These are phyloP conservation scores for Nephelium lappaceum DNA, from an alignment of 345 rosid species.

Conservation along the genomic window DNA sequence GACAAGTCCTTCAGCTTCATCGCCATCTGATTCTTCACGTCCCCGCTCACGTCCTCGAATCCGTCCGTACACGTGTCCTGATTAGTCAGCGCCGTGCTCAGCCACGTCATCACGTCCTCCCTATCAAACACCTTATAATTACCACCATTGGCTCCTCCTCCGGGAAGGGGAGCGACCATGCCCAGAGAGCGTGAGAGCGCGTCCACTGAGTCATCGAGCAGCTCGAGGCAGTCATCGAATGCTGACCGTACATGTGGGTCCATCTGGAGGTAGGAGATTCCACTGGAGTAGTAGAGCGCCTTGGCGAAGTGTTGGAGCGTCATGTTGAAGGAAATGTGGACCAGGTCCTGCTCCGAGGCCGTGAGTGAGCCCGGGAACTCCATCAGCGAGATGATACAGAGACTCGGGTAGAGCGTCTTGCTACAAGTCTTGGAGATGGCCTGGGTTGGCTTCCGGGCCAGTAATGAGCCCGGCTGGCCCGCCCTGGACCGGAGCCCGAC, in stretches of 20 bases:
- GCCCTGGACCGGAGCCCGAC: slow-evolving; percentile 39
- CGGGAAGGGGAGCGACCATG: slow-evolving; percentile 39
- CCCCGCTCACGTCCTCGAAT: slow-evolving; percentile 53
- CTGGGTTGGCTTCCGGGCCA: slow-evolving; percentile 61
- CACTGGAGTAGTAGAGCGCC: slow-evolving; percentile 67
- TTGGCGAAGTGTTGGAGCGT: slow-evolving; percentile 79
- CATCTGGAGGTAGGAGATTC: slow-evolving; percentile 61
- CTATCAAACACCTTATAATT: background rate
- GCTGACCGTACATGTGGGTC: slow-evolving; percentile 68
- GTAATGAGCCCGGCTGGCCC: slow-evolving; percentile 2
- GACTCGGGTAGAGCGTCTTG: slow-evolving; percentile 59
- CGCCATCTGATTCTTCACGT: slow-evolving; percentile 66
- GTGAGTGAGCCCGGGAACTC: slow-evolving; percentile 62
- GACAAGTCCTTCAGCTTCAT: slow-evolving; percentile 66
- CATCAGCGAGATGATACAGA: slow-evolving; percentile 73
- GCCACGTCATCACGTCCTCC: slow-evolving; percentile 90
- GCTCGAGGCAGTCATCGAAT: slow-evolving; percentile 86
- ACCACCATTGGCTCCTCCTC: background rate
- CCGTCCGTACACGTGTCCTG: slow-evolving; percentile 97
- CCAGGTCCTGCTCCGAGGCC: slow-evolving; percentile 67
- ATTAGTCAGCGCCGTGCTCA: slow-evolving; percentile 87
- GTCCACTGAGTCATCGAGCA: slow-evolving; percentile 80
- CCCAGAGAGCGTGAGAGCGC: slow-evolving; percentile 71
- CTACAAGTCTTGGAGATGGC: slow-evolving; percentile 74
- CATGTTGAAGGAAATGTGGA: slow-evolving; percentile 94